Percentiles rank a stretch among this genome's conserved stretches.
Conservation (phyloP, 305 asterid genomes). For the Stenogyne calaminthoides region DNA sequence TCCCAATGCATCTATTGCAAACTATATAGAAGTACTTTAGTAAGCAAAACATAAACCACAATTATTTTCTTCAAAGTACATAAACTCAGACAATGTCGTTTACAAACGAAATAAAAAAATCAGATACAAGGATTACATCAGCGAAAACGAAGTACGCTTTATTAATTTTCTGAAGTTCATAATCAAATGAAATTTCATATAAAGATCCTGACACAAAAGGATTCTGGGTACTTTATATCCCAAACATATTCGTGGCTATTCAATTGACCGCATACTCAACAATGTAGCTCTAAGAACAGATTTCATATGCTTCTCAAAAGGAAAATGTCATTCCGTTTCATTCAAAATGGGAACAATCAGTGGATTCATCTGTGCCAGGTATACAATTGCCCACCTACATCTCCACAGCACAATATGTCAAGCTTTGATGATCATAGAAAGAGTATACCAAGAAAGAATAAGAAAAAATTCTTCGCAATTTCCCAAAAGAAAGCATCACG, state of each 20-base stretch:
- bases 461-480: background rate
- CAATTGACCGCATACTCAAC: background rate
- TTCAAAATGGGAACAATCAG: slow-evolving; percentile 80
- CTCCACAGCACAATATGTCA: slow-evolving; percentile 21
- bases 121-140: background rate
- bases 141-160: background rate
- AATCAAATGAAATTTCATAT: background rate
- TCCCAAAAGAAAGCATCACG: background rate
- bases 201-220: background rate
- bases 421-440: background rate
- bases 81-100: background rate
- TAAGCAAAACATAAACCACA: background rate
- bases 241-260: background rate
- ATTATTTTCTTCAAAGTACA: background rate
- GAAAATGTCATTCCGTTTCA: slow-evolving; percentile 43
- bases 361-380: slow-evolving; percentile 89
- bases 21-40: background rate
- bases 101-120: background rate
- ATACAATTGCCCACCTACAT: slow-evolving; percentile 88
- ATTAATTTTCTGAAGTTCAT: background rate
- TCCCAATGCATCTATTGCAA: background rate
- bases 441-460: background rate
- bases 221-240: background rate
- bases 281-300: background rate
- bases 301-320: background rate